Percentiles rank a stretch among this genome's conserved stretches.
Conservation (phyloP, 768 basidiomycete species). For the Amanita rimosa region DNA sequence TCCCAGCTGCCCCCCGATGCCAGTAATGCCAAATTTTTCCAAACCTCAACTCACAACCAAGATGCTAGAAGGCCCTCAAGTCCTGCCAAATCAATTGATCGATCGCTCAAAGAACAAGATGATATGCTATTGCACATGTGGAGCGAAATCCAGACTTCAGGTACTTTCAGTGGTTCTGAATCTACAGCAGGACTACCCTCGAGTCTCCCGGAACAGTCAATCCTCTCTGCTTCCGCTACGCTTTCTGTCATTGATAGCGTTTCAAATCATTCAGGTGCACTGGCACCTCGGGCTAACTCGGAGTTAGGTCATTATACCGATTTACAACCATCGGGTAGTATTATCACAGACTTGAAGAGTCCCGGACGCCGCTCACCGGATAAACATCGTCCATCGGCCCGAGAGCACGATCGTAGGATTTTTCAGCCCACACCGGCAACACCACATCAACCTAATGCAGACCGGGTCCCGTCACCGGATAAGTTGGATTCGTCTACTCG, state of each 20-base stretch:
- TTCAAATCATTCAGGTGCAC: constrained; percentile 16
- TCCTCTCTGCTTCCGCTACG: constrained; percentile 46
- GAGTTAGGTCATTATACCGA: constrained; percentile 78
- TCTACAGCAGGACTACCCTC: constrained; percentile 34
- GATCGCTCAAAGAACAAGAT: constrained; percentile 33
- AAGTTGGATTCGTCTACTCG: constrained; percentile 47
- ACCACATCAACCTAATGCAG: constrained; percentile 37
- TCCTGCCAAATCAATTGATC: constrained; percentile 42
- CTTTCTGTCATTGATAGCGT: constrained; percentile 17
- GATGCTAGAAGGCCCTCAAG: constrained; percentile 33
- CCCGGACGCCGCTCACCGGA: constrained; percentile 42
- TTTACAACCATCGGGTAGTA: constrained; percentile 26
- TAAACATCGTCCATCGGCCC: constrained; percentile 36
- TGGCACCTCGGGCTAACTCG: constrained; percentile 57
- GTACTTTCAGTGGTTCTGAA: constrained; percentile 30
- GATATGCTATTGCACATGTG: constrained; percentile 9
- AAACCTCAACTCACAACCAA: constrained; percentile 21
- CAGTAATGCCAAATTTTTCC: constrained; percentile 49
- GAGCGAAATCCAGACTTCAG: constrained; percentile 25
- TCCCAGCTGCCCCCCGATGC: constrained; percentile 45
- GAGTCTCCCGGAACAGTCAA: constrained; percentile 41
- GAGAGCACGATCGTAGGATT: constrained; percentile 47
- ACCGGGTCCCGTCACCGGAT: constrained; percentile 41
- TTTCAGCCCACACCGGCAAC: constrained; percentile 47
- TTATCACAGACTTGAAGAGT: constrained; percentile 12